A percentile compares a stretch with the other conserved stretches of the same genome.
phyloP scores from a whole-genome alignment of 805 yeast genomes.

The Starmera dryadoides region DNA sequence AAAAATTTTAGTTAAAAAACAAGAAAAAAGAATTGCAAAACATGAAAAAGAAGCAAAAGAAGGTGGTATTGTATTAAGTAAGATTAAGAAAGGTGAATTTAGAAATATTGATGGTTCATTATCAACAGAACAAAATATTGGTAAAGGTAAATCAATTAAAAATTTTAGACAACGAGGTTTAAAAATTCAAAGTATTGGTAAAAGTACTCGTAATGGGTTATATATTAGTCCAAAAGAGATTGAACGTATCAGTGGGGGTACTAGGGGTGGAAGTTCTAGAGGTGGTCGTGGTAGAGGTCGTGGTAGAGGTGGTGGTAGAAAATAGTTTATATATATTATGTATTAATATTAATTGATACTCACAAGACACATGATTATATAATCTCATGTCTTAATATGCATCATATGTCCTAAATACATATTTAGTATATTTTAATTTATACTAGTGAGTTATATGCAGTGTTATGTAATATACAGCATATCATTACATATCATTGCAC shows the following conservation, averaged over 20 bases:
- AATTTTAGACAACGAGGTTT: constrained; percentile 83
- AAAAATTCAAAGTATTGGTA: constrained; percentile 69
- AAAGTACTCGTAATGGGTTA: constrained; percentile 72
- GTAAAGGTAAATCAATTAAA: constrained; percentile 53
- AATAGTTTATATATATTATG: too few species aligned
- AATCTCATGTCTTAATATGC: too few species aligned
- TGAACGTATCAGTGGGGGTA: constrained; percentile 33
- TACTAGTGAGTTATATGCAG: too few species aligned
- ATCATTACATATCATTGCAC: too few species aligned
- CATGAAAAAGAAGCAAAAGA: constrained; percentile 76
- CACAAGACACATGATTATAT: too few species aligned
- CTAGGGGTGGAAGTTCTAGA: constrained; percentile 6
- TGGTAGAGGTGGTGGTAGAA: too few species aligned
- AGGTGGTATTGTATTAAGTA: constrained; percentile 84
- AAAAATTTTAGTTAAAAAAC: constrained; percentile 68
- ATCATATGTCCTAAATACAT: too few species aligned
- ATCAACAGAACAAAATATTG: constrained; percentile 27
- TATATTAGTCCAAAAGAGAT: constrained; percentile 63
- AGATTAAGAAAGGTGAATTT: constrained; percentile 58
- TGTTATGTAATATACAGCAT: too few species aligned
- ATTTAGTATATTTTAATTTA: too few species aligned
- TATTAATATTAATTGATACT: too few species aligned
- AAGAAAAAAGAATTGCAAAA: constrained; percentile 42
- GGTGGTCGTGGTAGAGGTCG: too few species aligned
- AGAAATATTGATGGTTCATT: constrained; percentile 39